Conservation (phyloP, 495 filamentous ascomycete species). For the Neurospora sp. region DNA sequence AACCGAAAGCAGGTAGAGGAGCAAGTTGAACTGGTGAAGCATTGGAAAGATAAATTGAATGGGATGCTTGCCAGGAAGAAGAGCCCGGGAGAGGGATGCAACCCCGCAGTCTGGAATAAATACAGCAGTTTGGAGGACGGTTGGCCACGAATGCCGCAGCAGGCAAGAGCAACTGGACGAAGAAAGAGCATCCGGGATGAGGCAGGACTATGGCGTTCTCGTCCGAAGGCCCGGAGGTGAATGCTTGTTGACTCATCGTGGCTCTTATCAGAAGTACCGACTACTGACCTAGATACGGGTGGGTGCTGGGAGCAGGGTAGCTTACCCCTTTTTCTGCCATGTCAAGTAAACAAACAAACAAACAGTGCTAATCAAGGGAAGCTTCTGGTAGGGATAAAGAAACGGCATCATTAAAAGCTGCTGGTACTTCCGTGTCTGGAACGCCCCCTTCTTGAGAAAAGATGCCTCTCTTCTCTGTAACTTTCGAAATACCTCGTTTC, state of each 20-base stretch:
- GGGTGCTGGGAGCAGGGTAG: neutral
- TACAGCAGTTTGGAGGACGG: neutral
- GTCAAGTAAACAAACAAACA: neutral
- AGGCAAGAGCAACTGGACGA: neutral
- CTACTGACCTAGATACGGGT: neutral
- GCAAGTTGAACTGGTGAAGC: neutral
- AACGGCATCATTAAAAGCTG: neutral
- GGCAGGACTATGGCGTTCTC: neutral
- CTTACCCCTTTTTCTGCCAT: neutral
- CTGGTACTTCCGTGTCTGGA: too few relatives aligned
- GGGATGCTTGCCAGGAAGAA: neutral
- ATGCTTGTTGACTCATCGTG: neutral
- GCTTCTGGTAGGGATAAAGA: neutral
- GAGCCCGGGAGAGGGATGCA: neutral
- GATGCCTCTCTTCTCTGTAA: neutral
- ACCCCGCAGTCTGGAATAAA: neutral
- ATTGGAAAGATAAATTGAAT: neutral
- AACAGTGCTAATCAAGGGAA: neutral
- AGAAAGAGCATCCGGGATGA: neutral
- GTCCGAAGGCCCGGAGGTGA: neutral
- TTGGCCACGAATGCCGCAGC: neutral
- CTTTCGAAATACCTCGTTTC: neutral
- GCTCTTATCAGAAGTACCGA: neutral
- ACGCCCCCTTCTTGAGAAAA: too few relatives aligned
- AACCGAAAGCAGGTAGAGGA: neutral